Conservation (phyloP, 345 rosid species). For the Punica granatum region DNA sequence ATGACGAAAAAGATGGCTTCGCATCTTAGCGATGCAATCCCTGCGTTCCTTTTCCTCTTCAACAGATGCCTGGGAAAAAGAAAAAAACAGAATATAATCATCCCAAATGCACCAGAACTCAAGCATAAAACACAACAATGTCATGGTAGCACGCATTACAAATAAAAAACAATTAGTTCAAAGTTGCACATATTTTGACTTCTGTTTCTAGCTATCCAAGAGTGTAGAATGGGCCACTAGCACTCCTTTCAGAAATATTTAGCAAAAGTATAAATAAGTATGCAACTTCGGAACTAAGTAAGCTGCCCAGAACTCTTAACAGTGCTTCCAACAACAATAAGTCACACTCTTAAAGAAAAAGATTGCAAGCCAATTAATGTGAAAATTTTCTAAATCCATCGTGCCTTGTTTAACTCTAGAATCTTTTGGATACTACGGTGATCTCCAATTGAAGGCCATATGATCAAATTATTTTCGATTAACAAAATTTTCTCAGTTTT, state of each 20-base stretch:
- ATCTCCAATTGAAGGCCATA: too few species aligned
- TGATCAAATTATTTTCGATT: too few species aligned
- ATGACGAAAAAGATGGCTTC: slow-evolving; percentile 79
- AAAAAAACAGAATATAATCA: slow-evolving; percentile 5
- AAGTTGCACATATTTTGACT: too few species aligned
- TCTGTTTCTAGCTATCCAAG: neutral
- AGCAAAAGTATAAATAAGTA: neutral
- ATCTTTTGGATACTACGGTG: too few species aligned
- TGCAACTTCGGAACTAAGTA: neutral
- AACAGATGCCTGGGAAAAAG: slow-evolving; percentile 57
- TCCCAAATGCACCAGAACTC: neutral
- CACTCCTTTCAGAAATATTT: neutral
- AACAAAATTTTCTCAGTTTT: too few species aligned
- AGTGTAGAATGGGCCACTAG: neutral
- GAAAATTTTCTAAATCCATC: slow-evolving; percentile 2
- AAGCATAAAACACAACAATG: neutral
- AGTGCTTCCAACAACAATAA: neutral
- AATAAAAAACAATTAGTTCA: too few species aligned
- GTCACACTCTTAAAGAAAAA: neutral
- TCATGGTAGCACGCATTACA: neutral
- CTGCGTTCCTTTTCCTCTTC: slow-evolving; percentile 61
- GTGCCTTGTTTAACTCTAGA: slow-evolving; percentile 80
- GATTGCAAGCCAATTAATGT: neutral
- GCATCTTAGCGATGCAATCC: slow-evolving; percentile 70
- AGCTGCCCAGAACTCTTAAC: neutral